These are phyloP conservation scores for Trichomonas gallinae DNA, from an alignment of 208 protist genomes.

Conservation along the genomic window DNA sequence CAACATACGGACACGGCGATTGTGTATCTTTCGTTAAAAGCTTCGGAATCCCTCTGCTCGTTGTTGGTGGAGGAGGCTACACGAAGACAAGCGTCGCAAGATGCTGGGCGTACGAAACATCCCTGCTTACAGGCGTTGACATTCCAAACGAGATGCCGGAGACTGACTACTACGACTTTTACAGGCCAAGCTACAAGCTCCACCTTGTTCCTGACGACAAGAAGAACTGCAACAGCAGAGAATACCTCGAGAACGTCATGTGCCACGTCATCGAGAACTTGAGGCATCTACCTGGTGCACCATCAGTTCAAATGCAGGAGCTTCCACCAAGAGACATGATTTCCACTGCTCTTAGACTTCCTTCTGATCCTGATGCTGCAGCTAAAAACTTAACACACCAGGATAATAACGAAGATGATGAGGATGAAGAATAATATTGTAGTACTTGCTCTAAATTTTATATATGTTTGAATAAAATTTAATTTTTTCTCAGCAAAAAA, in stretches of 20 bases:
- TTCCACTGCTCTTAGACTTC: background rate
- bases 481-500: too few species aligned
- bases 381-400: too few species aligned
- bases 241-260: background rate
- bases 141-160: background rate
- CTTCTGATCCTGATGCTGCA: too few species aligned
- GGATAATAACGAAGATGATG: too few species aligned
- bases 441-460: too few species aligned
- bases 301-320: background rate
- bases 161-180: background rate
- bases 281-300: background rate
- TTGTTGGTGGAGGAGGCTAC: slow-evolving; percentile 23
- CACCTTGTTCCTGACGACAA: slow-evolving; percentile 44
- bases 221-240: slow-evolving; percentile 54
- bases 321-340: background rate
- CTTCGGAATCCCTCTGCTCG: slow-evolving; percentile 5
- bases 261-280: background rate
- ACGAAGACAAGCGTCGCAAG: slow-evolving; percentile 13
- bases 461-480: too few species aligned
- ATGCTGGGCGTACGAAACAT: slow-evolving; percentile 23
- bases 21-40: slow-evolving; percentile 55
- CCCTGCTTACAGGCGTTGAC: background rate
- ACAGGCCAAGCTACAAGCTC: slow-evolving; percentile 40
- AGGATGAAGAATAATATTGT: too few species aligned
- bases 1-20: slow-evolving; percentile 62